Percentiles rank a stretch among this genome's conserved stretches.
Conservation (phyloP, 1,284 basidiomycete species). For the Prillingera fragicola region DNA sequence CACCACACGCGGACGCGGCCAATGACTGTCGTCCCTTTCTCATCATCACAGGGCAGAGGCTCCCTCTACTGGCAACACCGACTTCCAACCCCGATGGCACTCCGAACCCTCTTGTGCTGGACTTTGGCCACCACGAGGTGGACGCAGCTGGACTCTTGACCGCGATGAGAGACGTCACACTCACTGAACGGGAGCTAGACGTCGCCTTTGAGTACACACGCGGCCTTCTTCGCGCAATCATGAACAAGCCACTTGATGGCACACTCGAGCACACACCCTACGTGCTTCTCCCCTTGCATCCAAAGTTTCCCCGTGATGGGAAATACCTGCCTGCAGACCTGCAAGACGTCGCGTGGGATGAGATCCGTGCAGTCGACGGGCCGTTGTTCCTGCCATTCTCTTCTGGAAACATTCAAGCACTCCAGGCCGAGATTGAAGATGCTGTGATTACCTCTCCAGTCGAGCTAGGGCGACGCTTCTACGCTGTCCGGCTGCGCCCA, state of each 20-base stretch:
- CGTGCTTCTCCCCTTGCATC: slow-evolving; percentile 27
- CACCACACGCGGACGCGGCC: neutral
- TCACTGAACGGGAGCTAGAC: slow-evolving; percentile 18
- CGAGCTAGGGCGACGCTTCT: slow-evolving; percentile 26
- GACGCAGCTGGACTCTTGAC: neutral
- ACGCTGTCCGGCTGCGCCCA: slow-evolving; percentile 15
- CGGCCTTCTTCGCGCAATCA: slow-evolving; percentile 25
- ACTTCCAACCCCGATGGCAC: too few species aligned
- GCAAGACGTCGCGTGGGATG: slow-evolving; percentile 34
- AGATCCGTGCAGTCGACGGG: slow-evolving; percentile 17
- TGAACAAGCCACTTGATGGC: slow-evolving; percentile 23
- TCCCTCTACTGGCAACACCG: neutral
- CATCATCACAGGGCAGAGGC: neutral
- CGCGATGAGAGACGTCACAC: neutral
- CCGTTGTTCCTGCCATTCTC: neutral
- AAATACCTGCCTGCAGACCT: neutral
- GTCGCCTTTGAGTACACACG: slow-evolving; percentile 22
- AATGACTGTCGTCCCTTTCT: slow-evolving; percentile 2
- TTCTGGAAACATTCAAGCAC: neutral
- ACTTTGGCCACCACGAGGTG: neutral
- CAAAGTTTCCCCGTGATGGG: neutral
- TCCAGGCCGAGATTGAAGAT: slow-evolving; percentile 19
- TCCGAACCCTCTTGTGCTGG: neutral
- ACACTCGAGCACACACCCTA: slow-evolving; percentile 17
- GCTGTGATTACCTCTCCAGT: slow-evolving; percentile 17